A percentile compares a stretch with the other conserved stretches of the same genome.
phyloP scores from a whole-genome alignment of 1,284 basidiomycete species.

The Heterobasidion occidentale region DNA sequence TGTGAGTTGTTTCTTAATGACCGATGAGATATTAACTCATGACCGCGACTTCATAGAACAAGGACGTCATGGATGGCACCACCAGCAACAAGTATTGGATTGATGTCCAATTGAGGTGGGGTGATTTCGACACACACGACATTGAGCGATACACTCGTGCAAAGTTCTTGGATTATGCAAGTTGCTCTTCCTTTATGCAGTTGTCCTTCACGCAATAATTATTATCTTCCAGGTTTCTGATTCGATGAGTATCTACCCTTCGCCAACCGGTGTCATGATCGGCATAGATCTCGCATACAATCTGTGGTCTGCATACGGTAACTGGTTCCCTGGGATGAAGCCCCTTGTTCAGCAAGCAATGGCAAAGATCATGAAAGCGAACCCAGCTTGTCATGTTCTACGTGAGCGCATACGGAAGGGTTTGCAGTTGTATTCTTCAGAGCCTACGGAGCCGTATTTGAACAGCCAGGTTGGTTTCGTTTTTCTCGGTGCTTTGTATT shows the following conservation, averaged over 20 bases:
- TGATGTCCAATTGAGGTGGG: slow-evolving; percentile 97
- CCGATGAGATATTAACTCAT: slow-evolving; percentile 7
- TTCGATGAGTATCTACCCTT: slow-evolving; percentile 97
- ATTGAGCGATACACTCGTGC: slow-evolving; percentile 96
- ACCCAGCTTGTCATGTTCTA: slow-evolving; percentile 96
- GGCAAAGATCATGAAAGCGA: slow-evolving; percentile 99
- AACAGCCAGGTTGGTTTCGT: slow-evolving; percentile 68
- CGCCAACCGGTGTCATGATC: slow-evolving; percentile 96
- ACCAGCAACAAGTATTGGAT: slow-evolving; percentile 99
- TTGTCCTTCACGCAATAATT: slow-evolving; percentile 3
- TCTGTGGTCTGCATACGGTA: slow-evolving; percentile 97
- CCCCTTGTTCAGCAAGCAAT: slow-evolving; percentile 98
- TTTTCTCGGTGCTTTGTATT: slow-evolving; percentile 8
- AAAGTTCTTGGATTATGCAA: slow-evolving; percentile 93
- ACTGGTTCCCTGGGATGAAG: slow-evolving; percentile 99
- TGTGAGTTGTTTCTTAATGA: slow-evolving; percentile 33
- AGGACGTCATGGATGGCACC: slow-evolving; percentile 94
- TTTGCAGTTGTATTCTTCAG: slow-evolving; percentile 96
- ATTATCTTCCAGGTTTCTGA: slow-evolving; percentile 63
- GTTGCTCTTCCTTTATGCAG: slow-evolving; percentile 14
- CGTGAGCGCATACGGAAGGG: slow-evolving; percentile 99
- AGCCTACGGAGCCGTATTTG: slow-evolving; percentile 98
- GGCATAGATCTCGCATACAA: slow-evolving; percentile 99
- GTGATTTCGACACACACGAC: slow-evolving; percentile 98
- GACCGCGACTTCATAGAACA: slow-evolving; percentile 42